A percentile compares a stretch with the other conserved stretches of the same genome.
Evolutionary conservation across 345 rosid species (phyloP).

Genomic region (Eucalyptus regnans): DNA sequence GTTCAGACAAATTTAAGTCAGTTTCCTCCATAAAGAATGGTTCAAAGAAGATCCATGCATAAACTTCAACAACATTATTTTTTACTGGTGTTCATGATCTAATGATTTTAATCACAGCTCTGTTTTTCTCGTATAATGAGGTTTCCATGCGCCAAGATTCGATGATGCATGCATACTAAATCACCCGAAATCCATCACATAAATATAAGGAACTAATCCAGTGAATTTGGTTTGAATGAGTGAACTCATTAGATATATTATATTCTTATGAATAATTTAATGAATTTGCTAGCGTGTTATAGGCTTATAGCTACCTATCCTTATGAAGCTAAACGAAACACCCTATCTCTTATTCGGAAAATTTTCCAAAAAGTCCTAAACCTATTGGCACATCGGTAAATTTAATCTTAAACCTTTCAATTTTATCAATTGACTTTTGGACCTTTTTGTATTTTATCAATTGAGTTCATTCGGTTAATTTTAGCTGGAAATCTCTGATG

Average conservation of each 20-base stretch:
- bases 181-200: background rate
- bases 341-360: background rate
- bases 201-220: background rate
- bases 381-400: fast-evolving
- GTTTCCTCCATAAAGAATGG: background rate
- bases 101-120: background rate
- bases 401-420: too few relatives aligned
- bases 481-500: fast-evolving
- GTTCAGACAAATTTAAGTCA: background rate
- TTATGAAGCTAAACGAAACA: background rate
- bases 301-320: background rate
- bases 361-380: background rate
- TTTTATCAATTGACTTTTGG: fast-evolving
- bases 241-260: background rate
- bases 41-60: background rate
- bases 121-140: background rate
- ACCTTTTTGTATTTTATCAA: too few relatives aligned
- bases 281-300: background rate
- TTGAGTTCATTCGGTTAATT: too few relatives aligned
- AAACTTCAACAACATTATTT: background rate
- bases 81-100: background rate
- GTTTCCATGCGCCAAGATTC: background rate
- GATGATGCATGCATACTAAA: background rate
- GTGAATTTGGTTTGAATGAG: background rate
- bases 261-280: background rate